These are phyloP conservation scores for Phaffomyces thermotolerans DNA, from an alignment of 805 yeast species.

Conservation along the genomic window DNA sequence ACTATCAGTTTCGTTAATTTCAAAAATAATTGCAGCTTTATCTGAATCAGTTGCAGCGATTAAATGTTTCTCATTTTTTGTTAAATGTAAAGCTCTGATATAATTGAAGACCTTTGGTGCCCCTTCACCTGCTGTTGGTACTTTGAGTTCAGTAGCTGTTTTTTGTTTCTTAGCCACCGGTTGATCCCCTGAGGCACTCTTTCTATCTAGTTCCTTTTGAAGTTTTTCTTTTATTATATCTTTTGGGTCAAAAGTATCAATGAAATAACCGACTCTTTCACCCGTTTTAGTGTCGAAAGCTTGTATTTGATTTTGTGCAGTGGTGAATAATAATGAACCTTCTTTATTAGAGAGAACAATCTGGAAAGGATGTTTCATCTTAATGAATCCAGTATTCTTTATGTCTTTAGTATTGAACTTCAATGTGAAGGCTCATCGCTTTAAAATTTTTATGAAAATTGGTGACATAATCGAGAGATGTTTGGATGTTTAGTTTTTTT, in stretches of 20 bases:
- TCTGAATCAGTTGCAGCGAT: slow-evolving; percentile 76
- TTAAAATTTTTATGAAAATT: background rate
- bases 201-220: slow-evolving; percentile 28
- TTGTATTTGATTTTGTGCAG: slow-evolving; percentile 52
- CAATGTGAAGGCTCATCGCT: slow-evolving; percentile 4
- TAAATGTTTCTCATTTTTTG: slow-evolving; percentile 46
- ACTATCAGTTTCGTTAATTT: slow-evolving; percentile 23
- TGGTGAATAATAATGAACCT: slow-evolving; percentile 45
- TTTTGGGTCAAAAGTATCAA: slow-evolving; percentile 47
- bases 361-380: slow-evolving; percentile 67
- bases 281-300: slow-evolving; percentile 39
- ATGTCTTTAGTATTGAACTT: background rate
- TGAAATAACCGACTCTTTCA: slow-evolving; percentile 50
- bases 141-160: slow-evolving; percentile 36
- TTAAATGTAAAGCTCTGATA: slow-evolving; percentile 54
- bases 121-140: slow-evolving; percentile 60
- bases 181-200: slow-evolving; percentile 16
- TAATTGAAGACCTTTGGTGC: slow-evolving; percentile 63
- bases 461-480: slow-evolving; percentile 3
- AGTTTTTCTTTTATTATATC: slow-evolving; percentile 42
- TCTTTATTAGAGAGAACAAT: slow-evolving; percentile 37
- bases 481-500: no score
- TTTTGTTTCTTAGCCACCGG: slow-evolving; percentile 29
- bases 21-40: slow-evolving; percentile 66
- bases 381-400: background rate